Evolutionary conservation across 2,329 filamentous ascomycete species (phyloP).

Genomic region (Aspergillus floridensis): DNA sequence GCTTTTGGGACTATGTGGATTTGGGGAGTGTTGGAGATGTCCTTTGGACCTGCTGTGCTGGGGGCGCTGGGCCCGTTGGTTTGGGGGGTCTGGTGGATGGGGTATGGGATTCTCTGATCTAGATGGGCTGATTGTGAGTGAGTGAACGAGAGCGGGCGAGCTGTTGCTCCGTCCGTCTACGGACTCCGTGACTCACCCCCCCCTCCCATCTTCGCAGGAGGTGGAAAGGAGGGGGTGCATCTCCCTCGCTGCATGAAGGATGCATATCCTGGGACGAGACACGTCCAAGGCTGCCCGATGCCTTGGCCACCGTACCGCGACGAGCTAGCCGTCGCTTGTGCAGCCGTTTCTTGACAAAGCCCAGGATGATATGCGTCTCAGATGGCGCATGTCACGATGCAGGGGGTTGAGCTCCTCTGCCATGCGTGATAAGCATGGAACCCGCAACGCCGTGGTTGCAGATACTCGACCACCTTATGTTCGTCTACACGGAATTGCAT

Average conservation of each 20-base stretch:
- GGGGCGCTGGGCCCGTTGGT: conserved; percentile 51
- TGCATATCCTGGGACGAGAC: no score
- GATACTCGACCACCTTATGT: not conserved
- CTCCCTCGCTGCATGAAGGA: not conserved
- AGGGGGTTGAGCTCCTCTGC: not conserved
- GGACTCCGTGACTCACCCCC: not conserved
- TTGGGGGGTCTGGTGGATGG: conserved; percentile 55
- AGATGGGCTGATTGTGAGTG: not conserved
- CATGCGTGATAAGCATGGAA: not conserved
- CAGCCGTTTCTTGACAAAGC: not conserved
- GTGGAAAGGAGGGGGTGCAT: not conserved
- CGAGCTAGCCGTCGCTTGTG: not conserved
- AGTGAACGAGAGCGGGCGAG: not conserved
- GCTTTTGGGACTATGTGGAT: conserved; percentile 87
- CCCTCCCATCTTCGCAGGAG: no score
- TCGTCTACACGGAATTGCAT: not conserved
- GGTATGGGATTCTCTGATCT: conserved; percentile 45
- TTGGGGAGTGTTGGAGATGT: conserved; percentile 86
- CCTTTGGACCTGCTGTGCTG: conserved; percentile 63
- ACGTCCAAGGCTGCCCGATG: not conserved
- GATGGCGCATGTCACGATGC: not conserved
- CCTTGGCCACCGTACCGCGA: not conserved
- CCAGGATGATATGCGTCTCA: not conserved
- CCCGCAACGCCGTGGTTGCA: not conserved
- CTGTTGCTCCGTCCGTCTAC: not conserved